Base-by-base conservation (phyloP, 768 basidiomycete species). In the Pleurotus cornucopiae region DNA sequence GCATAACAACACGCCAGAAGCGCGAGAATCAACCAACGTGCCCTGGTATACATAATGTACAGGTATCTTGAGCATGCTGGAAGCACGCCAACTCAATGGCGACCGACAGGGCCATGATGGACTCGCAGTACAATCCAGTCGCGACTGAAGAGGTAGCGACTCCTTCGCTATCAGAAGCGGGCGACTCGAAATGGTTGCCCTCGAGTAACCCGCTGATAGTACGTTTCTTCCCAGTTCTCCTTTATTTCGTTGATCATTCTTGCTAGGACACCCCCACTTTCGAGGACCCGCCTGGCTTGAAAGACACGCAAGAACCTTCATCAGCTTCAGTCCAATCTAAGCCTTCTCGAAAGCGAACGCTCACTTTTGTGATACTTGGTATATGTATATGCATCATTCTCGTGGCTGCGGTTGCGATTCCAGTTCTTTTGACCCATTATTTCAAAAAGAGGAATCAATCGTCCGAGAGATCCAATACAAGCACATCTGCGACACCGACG, bases 331-430 rank as follows among this genome's bases (percentile, higher is more conserved):
- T 9, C 30, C 30, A 34, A 34, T 34, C 30, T 11, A 34, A 9
- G 30, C 6, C 30, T 34, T 34, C 30, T 9, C 30, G 30, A 34
- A 34, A 11, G 30, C 30, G 30, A 34, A 34, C 7, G 9, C 30
- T 34, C 30, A 34, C 30, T 34, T 34, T 34, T 9, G 30, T 34
- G 30, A 34, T 61, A 30, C 46, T 73, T 9, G 58, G 65, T 46
- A 61, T 66, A 38, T 57, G 76, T 30, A 58, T 63, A 7, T 49
- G 73, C 23, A 65, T 74, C 23, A 59, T 73, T 39, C 60, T 72
- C 23, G 73, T 73, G 26, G 70, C 80, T 46, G 67, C 77, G 11
- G 62, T 84, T 5, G 80, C 76, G 0, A 69, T 78, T 52, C 71
- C 63, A 2, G 37, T 71, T 21, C 58, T 66, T 3, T 59, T 72